Conservation (phyloP, 495 filamentous ascomycete genomes). For the Penicillium soppii region DNA sequence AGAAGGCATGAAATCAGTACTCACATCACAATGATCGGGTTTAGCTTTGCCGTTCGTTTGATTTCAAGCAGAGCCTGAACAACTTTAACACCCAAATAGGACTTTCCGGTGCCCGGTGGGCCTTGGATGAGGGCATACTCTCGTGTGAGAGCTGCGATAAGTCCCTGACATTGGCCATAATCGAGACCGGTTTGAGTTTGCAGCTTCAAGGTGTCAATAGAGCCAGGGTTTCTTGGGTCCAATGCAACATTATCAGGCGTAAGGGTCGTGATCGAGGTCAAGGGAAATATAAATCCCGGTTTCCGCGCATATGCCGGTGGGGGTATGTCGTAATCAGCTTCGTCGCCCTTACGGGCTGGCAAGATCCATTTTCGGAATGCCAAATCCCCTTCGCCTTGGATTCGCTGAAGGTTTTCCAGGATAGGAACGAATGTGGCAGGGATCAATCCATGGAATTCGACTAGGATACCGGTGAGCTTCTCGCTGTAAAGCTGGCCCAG, state of each 20-base stretch:
- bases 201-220: constrained; percentile 5
- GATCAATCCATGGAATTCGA: constrained; percentile 9
- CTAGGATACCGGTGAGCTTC: constrained; percentile 3
- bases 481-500: constrained; percentile 5
- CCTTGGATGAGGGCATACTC: constrained; percentile 14
- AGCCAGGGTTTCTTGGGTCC: not conserved
- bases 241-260: not conserved
- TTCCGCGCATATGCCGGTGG: constrained; percentile 6
- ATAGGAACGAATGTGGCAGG: constrained; percentile 13
- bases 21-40: constrained; percentile 2
- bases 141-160: constrained; percentile 11
- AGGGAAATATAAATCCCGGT: constrained; percentile 5
- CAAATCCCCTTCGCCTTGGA: constrained; percentile 1
- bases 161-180: constrained; percentile 7
- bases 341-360: not conserved
- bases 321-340: not conserved
- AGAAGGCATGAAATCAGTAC: not conserved
- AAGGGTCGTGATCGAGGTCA: not conserved
- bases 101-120: constrained; percentile 14
- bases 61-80: constrained; percentile 10
- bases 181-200: constrained; percentile 9
- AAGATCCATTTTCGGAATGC: constrained; percentile 9
- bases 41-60: constrained; percentile 3
- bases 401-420: constrained; percentile 10
- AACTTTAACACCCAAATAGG: constrained; percentile 4